Percentiles rank a stretch among this genome's conserved stretches.
phyloP scores from a whole-genome alignment of 1,284 basidiomycete genomes.

The Malassezia equina region DNA sequence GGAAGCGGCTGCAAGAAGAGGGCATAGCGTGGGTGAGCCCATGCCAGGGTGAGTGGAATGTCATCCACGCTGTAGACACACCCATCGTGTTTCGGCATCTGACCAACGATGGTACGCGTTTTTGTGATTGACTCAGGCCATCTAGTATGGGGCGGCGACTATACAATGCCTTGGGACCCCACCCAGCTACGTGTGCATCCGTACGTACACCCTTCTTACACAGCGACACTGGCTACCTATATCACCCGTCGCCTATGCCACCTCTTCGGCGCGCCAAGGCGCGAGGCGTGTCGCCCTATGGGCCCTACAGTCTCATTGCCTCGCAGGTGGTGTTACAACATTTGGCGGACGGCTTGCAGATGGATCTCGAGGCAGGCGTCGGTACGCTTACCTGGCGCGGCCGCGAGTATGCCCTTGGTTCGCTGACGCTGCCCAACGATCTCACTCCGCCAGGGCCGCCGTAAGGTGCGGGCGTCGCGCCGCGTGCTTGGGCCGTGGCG shows the following conservation, averaged over 20 bases:
- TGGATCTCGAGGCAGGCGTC: conserved; percentile 8
- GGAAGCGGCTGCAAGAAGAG: conserved; percentile 17
- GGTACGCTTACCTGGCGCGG: conserved; percentile 8
- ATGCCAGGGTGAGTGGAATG: conserved; percentile 43
- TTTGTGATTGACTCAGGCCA: neutral
- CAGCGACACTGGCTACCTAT: conserved; percentile 14
- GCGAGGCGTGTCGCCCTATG: conserved; percentile 4
- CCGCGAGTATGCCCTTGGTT: neutral
- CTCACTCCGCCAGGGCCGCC: neutral
- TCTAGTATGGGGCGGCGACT: conserved; percentile 14
- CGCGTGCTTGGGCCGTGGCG: neutral
- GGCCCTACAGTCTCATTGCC: conserved; percentile 13
- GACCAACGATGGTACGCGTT: neutral
- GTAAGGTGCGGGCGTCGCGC: neutral
- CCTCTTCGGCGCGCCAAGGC: neutral
- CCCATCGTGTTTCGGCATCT: conserved; percentile 45
- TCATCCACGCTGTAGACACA: conserved; percentile 38
- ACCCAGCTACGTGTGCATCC: conserved; percentile 16
- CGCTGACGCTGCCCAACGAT: neutral
- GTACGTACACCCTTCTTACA: neutral
- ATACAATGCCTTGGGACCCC: conserved; percentile 1
- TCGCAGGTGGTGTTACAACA: conserved; percentile 14
- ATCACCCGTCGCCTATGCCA: conserved; percentile 12
- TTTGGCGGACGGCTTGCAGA: conserved; percentile 6
- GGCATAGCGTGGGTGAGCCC: conserved; percentile 42